phyloP scores from a whole-genome alignment of 1,284 basidiomycete genomes.

The Ceratorhiza oryzae-sativae region DNA sequence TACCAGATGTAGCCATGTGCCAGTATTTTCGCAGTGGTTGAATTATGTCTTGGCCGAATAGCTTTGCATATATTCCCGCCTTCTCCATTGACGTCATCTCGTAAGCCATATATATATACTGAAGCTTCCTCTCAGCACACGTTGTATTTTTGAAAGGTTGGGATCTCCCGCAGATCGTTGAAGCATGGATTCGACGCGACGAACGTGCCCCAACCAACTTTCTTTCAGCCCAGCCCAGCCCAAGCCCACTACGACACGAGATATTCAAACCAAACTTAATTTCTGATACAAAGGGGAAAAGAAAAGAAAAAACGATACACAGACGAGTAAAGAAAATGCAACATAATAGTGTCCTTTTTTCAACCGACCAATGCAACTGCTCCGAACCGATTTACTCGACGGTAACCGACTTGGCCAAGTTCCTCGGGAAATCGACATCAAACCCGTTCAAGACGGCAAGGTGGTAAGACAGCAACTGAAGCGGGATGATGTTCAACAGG shows the following conservation, averaged over 20 bases:
- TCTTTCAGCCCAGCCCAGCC: not conserved
- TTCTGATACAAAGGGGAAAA: constrained; percentile 28
- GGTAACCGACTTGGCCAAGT: constrained; percentile 61
- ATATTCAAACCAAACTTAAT: constrained; percentile 32
- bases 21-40: too few relatives aligned
- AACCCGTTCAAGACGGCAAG: constrained; percentile 94
- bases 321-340: not conserved
- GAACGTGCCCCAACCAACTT: not conserved
- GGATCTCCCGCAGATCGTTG: too few relatives aligned
- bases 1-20: too few relatives aligned
- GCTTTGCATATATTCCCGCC: too few relatives aligned
- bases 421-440: constrained; percentile 98
- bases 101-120: too few relatives aligned
- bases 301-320: constrained; percentile 13
- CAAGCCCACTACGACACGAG: not conserved
- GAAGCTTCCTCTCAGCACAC: too few relatives aligned
- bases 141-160: too few relatives aligned
- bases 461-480: constrained; percentile 97
- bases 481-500: constrained; percentile 93
- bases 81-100: too few relatives aligned
- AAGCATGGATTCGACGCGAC: not conserved
- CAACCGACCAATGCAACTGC: not conserved
- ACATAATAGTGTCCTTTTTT: constrained; percentile 32
- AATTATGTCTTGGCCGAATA: too few relatives aligned
- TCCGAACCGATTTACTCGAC: constrained; percentile 42